phyloP scores from a whole-genome alignment of 495 filamentous ascomycete species.

The Astrothelium macrocarpum region DNA sequence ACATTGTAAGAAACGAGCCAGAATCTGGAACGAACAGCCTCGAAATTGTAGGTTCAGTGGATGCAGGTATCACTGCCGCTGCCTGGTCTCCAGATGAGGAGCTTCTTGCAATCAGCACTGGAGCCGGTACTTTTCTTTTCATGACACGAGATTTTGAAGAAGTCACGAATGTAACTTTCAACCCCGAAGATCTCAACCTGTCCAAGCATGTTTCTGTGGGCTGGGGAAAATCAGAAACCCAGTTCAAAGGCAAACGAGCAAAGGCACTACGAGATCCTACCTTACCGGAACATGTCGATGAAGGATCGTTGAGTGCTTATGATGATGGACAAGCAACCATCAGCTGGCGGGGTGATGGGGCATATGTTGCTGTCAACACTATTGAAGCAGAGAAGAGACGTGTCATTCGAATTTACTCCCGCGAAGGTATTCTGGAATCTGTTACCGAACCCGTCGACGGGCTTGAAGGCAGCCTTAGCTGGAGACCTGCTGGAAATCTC shows the following conservation, averaged over 20 bases:
- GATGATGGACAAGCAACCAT: conserved; percentile 66
- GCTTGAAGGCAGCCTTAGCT: conserved; percentile 76
- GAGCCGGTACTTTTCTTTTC: conserved; percentile 69
- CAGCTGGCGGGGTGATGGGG: conserved; percentile 91
- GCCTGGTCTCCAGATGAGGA: conserved; percentile 95
- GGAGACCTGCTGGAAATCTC: conserved; percentile 83
- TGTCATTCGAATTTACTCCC: conserved; percentile 75
- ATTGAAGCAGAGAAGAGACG: conserved; percentile 57
- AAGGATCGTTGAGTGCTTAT: conserved; percentile 59
- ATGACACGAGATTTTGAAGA: conserved; percentile 91
- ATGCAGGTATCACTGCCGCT: conserved; percentile 80
- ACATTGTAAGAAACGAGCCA: conserved; percentile 70
- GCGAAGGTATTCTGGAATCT: conserved; percentile 82
- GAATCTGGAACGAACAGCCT: conserved; percentile 62
- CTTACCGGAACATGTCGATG: conserved; percentile 84
- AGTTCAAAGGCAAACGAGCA: conserved; percentile 89
- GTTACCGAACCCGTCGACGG: conserved; percentile 90
- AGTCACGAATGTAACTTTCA: conserved; percentile 60
- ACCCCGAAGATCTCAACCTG: conserved; percentile 64
- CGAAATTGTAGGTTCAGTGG: conserved; percentile 88
- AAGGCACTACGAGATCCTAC: conserved; percentile 88
- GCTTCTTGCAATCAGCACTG: conserved; percentile 70
- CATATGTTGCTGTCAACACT: conserved; percentile 77
- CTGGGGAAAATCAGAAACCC: conserved; percentile 96
- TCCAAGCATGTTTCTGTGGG: conserved; percentile 96